A percentile compares a stretch with the other conserved stretches of the same genome.
These are phyloP conservation scores for Groenewaldozyma sp. DNA, from an alignment of 1,139 yeast genomes.

Conservation along the genomic window DNA sequence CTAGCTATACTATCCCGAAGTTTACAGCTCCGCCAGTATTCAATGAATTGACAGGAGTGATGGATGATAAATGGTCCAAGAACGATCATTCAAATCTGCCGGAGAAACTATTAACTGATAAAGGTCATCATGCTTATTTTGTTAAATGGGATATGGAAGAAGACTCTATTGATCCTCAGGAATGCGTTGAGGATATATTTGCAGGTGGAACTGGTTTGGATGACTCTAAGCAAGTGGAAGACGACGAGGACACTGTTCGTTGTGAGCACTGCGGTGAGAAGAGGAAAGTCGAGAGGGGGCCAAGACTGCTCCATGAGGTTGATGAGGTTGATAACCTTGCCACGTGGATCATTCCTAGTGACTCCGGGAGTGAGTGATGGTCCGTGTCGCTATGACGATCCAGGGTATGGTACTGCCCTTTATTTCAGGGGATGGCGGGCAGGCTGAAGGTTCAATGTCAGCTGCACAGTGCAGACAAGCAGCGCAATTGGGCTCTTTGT, in stretches of 20 bases:
- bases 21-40: conserved; percentile 26
- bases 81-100: conserved; percentile 1
- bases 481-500: too few species aligned
- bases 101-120: neutral
- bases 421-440: too few species aligned
- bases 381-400: too few species aligned
- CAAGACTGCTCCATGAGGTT: conserved; percentile 13
- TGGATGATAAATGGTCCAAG: conserved; percentile 19
- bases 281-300: too few species aligned
- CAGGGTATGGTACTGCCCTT: too few species aligned
- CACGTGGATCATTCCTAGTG: conserved; percentile 14
- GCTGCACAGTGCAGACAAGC: too few species aligned
- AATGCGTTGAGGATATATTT: conserved; percentile 67
- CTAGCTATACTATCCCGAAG: conserved; percentile 28
- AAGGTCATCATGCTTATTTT: conserved; percentile 52
- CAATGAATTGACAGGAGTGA: conserved; percentile 28
- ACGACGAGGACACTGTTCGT: too few species aligned
- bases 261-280: too few species aligned
- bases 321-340: conserved; percentile 17
- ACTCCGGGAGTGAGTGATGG: too few species aligned
- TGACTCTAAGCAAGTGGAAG: conserved; percentile 8
- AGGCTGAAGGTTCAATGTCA: too few species aligned
- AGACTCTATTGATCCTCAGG: conserved; percentile 63
- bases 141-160: conserved; percentile 75
- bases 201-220: conserved; percentile 58